phyloP scores from a whole-genome alignment of 2,329 filamentous ascomycete species.

The Aspergillus terreus region DNA sequence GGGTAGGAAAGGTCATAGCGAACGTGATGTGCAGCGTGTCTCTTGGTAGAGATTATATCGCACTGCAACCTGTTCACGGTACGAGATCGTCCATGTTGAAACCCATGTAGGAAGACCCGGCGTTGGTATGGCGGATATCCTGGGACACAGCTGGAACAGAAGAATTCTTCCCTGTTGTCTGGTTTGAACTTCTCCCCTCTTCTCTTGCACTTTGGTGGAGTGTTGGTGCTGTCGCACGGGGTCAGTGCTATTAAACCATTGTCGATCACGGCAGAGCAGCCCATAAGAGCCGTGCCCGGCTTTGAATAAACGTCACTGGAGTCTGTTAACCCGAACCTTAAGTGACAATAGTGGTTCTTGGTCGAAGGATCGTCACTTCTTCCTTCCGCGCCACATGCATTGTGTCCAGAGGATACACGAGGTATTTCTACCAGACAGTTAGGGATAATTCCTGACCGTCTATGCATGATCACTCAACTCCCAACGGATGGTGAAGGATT shows the following conservation, averaged over 20 bases:
- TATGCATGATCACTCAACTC: too few relatives aligned
- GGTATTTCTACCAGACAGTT: neutral
- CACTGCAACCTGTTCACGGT: too few relatives aligned
- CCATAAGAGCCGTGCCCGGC: neutral
- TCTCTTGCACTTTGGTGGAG: neutral
- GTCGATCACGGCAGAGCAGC: neutral
- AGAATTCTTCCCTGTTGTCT: neutral
- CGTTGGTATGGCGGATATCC: too few relatives aligned
- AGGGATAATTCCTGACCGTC: too few relatives aligned
- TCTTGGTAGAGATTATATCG: too few relatives aligned
- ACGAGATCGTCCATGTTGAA: too few relatives aligned
- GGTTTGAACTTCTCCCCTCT: neutral
- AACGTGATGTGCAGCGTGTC: neutral
- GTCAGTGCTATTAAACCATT: neutral
- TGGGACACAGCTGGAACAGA: too few relatives aligned
- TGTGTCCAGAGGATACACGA: neutral
- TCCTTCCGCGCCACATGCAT: neutral
- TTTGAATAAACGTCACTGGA: constrained; percentile 5
- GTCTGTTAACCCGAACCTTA: constrained; percentile 6
- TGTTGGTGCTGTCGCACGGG: neutral
- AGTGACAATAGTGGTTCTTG: constrained; percentile 3
- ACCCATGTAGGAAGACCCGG: too few relatives aligned
- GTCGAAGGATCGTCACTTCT: constrained; percentile 7
- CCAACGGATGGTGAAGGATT: too few relatives aligned
- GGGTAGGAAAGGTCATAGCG: neutral